Evolutionary conservation across 176 grass and related monocot species (phyloP), one percentile per base, ranked within the genome.

Genomic region (Ampelocalamus luodianensis): DNA sequence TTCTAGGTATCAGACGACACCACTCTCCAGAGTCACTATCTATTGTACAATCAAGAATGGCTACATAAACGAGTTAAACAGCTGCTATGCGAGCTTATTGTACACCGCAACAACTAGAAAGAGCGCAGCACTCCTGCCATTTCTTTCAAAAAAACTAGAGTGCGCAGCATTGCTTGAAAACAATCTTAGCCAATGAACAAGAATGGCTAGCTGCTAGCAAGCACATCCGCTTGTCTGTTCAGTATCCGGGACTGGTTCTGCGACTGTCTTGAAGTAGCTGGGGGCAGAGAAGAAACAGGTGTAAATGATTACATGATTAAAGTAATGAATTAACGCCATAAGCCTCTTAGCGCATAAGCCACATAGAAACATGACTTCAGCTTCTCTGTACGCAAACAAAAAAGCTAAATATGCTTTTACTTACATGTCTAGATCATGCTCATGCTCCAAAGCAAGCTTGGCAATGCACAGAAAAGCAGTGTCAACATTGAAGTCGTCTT

Each of bases 351-450:
- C 22, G 4, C 12, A 61, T 5, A 70, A 13, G 24, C 1, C 8
- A 54, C 48, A 4, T 13, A 32, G 39, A 24, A 76, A 8, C 40
- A 62, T 27, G 72, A 6, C 3, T 49, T 86, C 8, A 74, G 61
- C 15, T 13, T 68, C 29, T 65, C 34, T 56, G 63, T 18, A 46
- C 16, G 50, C 29, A 79, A 36, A 80, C 27, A 81, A 43, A 15
- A 80, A 74, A 73, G 66, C 15, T 10, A 10, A 46, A 22, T 11
- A 46, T 16, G 26, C 20, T 13, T 64, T 49, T 23, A 92, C 96
- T 93, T 88, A 99, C 97, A 99, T 99, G 86, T 99, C 97, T 71
- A 92, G 91, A 27, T 96, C 90, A 62, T 85, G 90, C 71, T 94
- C 97, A 29, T 90, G 88, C 40, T 94, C 86, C 61, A 99, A 38